phyloP scores from a whole-genome alignment of 192 early-diverging fungal genomes.

The Coemansia sp. region DNA sequence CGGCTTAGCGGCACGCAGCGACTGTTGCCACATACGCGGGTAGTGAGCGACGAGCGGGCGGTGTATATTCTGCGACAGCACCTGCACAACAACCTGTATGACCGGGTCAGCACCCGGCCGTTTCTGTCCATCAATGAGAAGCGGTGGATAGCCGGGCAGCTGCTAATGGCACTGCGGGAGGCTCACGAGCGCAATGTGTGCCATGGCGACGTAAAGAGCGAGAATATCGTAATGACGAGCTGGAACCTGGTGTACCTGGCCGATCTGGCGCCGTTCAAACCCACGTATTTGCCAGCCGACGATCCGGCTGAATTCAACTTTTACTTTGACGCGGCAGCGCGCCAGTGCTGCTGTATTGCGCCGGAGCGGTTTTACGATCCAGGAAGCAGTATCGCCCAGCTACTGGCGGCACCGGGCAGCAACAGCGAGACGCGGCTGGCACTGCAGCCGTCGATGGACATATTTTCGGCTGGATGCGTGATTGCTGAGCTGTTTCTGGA shows the following conservation, averaged over 20 bases:
- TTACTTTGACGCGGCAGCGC: slow-evolving; percentile 89
- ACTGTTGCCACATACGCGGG: slow-evolving; percentile 69
- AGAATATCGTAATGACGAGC: slow-evolving; percentile 89
- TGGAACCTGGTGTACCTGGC: slow-evolving; percentile 93
- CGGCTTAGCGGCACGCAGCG: slow-evolving; percentile 68
- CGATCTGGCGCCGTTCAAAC: slow-evolving; percentile 90
- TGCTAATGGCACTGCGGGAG: slow-evolving; percentile 75
- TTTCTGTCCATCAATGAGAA: slow-evolving; percentile 84
- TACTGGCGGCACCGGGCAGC: slow-evolving; percentile 14
- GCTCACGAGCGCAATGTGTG: slow-evolving; percentile 68
- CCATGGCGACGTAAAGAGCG: slow-evolving; percentile 96
- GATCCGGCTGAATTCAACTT: slow-evolving; percentile 95
- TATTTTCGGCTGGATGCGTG: slow-evolving; percentile 87
- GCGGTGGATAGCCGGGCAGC: slow-evolving; percentile 91
- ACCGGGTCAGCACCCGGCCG: slow-evolving; percentile 93
- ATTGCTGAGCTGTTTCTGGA: slow-evolving; percentile 95
- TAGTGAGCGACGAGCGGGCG: slow-evolving; percentile 85
- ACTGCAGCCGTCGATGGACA: slow-evolving; percentile 83
- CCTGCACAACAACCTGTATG: slow-evolving; percentile 90
- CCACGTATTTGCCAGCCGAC: slow-evolving; percentile 90
- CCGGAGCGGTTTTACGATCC: slow-evolving; percentile 92
- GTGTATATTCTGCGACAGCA: slow-evolving; percentile 87
- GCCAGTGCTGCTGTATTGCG: slow-evolving; percentile 90
- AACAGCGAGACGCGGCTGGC: slow-evolving; percentile 21
- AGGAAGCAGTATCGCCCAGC: slow-evolving; percentile 37